Evolutionary conservation across 306 rosid species (phyloP).

Genomic region (Rubus parviflorus): DNA sequence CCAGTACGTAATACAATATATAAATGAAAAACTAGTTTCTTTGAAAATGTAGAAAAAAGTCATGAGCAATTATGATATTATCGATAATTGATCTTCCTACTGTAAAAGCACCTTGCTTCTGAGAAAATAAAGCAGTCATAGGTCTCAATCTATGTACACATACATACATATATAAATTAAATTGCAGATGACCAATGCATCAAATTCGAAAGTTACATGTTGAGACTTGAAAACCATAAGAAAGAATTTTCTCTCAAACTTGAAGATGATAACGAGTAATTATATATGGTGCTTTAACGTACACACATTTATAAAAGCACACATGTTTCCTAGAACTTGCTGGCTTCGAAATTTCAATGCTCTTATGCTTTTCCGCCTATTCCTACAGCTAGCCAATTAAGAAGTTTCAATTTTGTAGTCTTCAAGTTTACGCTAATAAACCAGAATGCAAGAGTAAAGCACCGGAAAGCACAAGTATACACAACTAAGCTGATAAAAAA

Average conservation of each 20-base stretch:
- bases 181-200: not conserved
- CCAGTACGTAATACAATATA: too few relatives aligned
- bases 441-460: conserved; percentile 3
- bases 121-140: too few relatives aligned
- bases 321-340: not conserved
- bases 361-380: not conserved
- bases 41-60: too few relatives aligned
- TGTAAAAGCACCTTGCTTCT: too few relatives aligned
- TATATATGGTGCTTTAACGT: not conserved
- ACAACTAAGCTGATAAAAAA: conserved; percentile 1
- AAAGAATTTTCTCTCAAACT: not conserved
- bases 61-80: too few relatives aligned
- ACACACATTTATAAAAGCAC: not conserved
- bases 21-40: too few relatives aligned
- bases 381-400: not conserved
- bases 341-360: not conserved
- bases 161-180: too few relatives aligned
- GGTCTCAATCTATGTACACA: too few relatives aligned
- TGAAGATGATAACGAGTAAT: not conserved
- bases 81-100: too few relatives aligned
- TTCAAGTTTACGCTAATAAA: not conserved
- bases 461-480: not conserved
- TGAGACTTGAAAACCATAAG: not conserved
- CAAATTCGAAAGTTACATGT: not conserved
- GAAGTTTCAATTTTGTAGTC: not conserved